phyloP scores from a whole-genome alignment of 495 filamentous ascomycete genomes.

The Massariosphaeria phaeospora region DNA sequence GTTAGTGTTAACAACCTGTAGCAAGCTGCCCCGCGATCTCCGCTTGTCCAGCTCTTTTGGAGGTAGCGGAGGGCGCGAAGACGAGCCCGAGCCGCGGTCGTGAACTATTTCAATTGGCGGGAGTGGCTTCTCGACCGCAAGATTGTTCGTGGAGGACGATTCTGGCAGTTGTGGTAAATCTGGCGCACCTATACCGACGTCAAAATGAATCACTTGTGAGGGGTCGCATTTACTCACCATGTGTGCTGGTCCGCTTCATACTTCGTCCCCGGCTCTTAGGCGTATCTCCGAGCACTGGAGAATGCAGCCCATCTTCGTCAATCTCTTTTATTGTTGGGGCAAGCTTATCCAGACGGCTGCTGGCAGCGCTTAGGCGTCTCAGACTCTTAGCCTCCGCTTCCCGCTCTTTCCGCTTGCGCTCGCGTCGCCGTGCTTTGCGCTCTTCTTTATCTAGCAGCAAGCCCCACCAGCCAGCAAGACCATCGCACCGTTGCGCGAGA shows the following conservation, averaged over 20 bases:
- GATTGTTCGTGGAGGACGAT: constrained; percentile 42
- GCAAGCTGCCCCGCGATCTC: constrained; percentile 67
- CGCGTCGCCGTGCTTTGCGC: constrained; percentile 75
- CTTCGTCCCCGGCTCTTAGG: constrained; percentile 40
- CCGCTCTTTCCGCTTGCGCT: constrained; percentile 77
- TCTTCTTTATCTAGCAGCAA: constrained; percentile 93
- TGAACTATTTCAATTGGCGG: constrained; percentile 75
- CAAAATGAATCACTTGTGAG: neutral
- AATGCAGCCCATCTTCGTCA: constrained; percentile 60
- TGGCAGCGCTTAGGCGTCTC: constrained; percentile 77
- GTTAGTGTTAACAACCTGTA: constrained; percentile 73
- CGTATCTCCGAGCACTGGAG: constrained; percentile 36
- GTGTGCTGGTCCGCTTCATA: constrained; percentile 35
- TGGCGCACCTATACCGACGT: constrained; percentile 33
- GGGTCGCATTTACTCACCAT: no score
- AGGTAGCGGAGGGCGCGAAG: constrained; percentile 69
- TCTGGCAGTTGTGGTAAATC: constrained; percentile 75
- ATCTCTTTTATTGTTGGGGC: constrained; percentile 69
- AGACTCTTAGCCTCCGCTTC: constrained; percentile 76
- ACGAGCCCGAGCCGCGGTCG: constrained; percentile 64
- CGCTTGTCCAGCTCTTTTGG: constrained; percentile 69
- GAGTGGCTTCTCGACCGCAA: constrained; percentile 48
- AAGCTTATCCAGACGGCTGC: constrained; percentile 73
- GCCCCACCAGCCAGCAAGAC: constrained; percentile 93
- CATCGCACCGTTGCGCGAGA: constrained; percentile 80